phyloP scores from a whole-genome alignment of 106 monocot genomes.

The Acorus calamus region DNA sequence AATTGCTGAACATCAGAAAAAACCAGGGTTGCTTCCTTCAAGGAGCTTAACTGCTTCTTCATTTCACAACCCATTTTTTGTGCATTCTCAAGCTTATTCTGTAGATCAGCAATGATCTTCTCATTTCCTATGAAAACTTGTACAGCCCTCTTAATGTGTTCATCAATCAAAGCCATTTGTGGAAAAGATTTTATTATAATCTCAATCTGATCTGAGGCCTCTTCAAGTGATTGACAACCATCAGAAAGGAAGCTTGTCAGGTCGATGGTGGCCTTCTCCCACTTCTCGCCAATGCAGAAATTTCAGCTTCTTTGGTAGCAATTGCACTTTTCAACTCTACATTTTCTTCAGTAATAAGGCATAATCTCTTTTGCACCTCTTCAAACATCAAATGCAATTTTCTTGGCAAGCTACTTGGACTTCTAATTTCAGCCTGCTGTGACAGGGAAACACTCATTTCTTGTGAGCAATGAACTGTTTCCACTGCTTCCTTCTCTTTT shows the following conservation, averaged over 20 bases:
- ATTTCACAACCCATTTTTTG: constrained; percentile 36
- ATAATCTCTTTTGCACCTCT: constrained; percentile 25
- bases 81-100: constrained; percentile 48
- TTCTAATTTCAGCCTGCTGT: constrained; percentile 9
- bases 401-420: neutral
- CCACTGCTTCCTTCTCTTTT: constrained; percentile 9
- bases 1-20: constrained; percentile 42
- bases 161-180: constrained; percentile 22
- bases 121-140: constrained; percentile 48
- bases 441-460: constrained; percentile 11
- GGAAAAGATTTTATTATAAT: constrained; percentile 47
- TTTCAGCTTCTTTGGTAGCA: constrained; percentile 26
- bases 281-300: constrained; percentile 35
- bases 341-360: constrained; percentile 36
- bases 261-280: constrained; percentile 60
- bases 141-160: constrained; percentile 49
- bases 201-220: constrained; percentile 51
- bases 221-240: constrained; percentile 55
- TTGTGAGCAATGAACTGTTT: constrained; percentile 12
- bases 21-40: constrained; percentile 53
- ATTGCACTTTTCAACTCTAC: constrained; percentile 24
- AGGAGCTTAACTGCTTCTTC: constrained; percentile 34
- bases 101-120: constrained; percentile 35
- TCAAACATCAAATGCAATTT: neutral
- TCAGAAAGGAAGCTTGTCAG: constrained; percentile 51